phyloP scores from a whole-genome alignment of 208 protist species.

The Wallacemonas sp. region DNA sequence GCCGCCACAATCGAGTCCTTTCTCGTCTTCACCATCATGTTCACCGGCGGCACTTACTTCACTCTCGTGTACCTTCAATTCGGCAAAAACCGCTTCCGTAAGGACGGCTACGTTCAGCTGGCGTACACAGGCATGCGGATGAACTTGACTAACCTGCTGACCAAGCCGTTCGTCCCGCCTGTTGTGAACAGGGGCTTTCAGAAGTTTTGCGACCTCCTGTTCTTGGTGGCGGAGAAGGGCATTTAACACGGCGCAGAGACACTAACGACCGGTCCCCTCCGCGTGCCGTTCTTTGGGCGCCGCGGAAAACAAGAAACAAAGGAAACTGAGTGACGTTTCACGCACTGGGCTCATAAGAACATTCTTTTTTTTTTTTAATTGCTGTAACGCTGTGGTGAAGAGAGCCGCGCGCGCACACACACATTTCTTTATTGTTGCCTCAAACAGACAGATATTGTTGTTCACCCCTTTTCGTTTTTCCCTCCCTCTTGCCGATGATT shows the following conservation, averaged over 20 bases:
- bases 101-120: slow-evolving; percentile 61
- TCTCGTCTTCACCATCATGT: slow-evolving; percentile 63
- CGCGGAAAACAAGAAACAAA: too few species aligned
- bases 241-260: slow-evolving; percentile 13
- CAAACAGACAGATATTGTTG: too few species aligned
- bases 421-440: too few species aligned
- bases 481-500: not conserved
- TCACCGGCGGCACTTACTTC: slow-evolving; percentile 65
- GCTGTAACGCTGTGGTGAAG: too few species aligned
- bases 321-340: too few species aligned
- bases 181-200: slow-evolving; percentile 29
- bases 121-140: slow-evolving; percentile 64
- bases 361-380: not conserved
- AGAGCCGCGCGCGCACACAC: too few species aligned
- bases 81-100: slow-evolving; percentile 64
- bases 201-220: slow-evolving; percentile 65
- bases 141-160: slow-evolving; percentile 45
- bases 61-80: slow-evolving; percentile 82
- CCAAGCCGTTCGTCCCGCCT: slow-evolving; percentile 4
- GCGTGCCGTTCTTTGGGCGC: not conserved
- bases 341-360: too few species aligned
- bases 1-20: slow-evolving; percentile 64
- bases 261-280: slow-evolving; percentile 1
- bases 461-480: not conserved
- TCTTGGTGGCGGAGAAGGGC: slow-evolving; percentile 28